Percentiles rank a stretch among this genome's conserved stretches.
Conservation (phyloP, 345 rosid species). For the Raphanus sativus region DNA sequence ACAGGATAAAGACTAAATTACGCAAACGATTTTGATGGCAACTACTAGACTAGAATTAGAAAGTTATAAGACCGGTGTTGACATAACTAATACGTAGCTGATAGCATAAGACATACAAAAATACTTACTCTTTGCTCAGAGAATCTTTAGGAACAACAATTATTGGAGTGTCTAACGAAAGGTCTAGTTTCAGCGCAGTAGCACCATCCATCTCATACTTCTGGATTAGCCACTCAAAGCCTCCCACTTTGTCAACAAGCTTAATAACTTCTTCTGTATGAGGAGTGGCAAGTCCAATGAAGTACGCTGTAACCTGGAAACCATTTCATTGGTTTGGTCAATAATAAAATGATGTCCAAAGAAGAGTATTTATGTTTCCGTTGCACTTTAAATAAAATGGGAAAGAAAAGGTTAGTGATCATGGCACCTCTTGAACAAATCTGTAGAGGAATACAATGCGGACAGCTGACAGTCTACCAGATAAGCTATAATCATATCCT, state of each 20-base stretch:
- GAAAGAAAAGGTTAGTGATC: constrained; percentile 16
- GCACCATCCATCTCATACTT: constrained; percentile 97
- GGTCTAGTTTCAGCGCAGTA: constrained; percentile 89
- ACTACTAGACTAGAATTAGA: constrained; percentile 9
- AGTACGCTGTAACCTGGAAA: constrained; percentile 80
- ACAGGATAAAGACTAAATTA: constrained; percentile 2
- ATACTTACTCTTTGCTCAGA: constrained; percentile 77
- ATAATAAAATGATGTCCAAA: constrained; percentile 22
- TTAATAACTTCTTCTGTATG: constrained; percentile 90
- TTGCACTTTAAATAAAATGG: constrained; percentile 5
- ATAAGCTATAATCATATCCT: constrained; percentile 93
- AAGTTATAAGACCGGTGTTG: constrained; percentile 12
- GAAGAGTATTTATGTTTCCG: constrained; percentile 8
- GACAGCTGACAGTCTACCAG: constrained; percentile 87
- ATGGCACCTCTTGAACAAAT: constrained; percentile 90
- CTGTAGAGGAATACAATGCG: constrained; percentile 92
- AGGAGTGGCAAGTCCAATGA: constrained; percentile 95
- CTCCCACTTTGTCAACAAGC: constrained; percentile 98
- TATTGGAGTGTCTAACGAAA: constrained; percentile 88
- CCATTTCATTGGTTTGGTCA: constrained; percentile 22
- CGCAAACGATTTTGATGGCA: constrained; percentile 14
- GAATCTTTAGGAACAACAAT: constrained; percentile 89
- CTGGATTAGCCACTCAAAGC: constrained; percentile 94
- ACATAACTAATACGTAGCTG: constrained; percentile 2
- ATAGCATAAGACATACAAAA: constrained; percentile 4